Percentiles rank a stretch among this genome's conserved stretches.
phyloP scores from a whole-genome alignment of 176 grass and related monocot species.

The Bolboschoenus planiculmis region DNA sequence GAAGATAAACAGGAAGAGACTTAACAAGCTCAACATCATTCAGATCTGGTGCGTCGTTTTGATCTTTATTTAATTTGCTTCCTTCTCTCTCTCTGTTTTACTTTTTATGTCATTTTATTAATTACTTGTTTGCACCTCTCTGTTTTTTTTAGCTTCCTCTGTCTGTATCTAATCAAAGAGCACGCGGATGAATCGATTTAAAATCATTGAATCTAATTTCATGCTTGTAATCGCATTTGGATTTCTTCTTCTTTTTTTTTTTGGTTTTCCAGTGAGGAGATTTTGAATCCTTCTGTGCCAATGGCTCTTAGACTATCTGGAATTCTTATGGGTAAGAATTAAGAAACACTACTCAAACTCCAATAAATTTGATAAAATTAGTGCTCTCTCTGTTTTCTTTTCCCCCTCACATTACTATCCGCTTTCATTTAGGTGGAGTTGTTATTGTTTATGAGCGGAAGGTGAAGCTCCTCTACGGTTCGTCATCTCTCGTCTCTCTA shows the following conservation, averaged over 20 bases:
- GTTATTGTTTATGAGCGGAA: slow-evolving; percentile 93
- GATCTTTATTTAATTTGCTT: not conserved
- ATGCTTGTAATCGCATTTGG: not conserved
- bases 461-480: slow-evolving; percentile 80
- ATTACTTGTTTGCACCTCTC: not conserved
- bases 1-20: slow-evolving; percentile 74
- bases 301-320: slow-evolving; percentile 89
- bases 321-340: slow-evolving; percentile 99
- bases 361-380: not conserved
- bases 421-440: slow-evolving; percentile 58
- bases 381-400: not conserved
- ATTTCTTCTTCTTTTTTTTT: not conserved
- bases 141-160: not conserved
- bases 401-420: not conserved
- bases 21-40: slow-evolving; percentile 85
- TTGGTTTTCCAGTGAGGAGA: slow-evolving; percentile 58
- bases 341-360: slow-evolving; percentile 15
- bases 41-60: slow-evolving; percentile 57
- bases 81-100: not conserved
- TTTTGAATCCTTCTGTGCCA: slow-evolving; percentile 80
- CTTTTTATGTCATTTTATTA: not conserved
- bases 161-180: not conserved
- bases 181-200: not conserved
- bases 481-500: slow-evolving; percentile 2
- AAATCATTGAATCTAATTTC: not conserved